phyloP scores from a whole-genome alignment of 148 eudicot genomes.

The Diospyros lotus region DNA sequence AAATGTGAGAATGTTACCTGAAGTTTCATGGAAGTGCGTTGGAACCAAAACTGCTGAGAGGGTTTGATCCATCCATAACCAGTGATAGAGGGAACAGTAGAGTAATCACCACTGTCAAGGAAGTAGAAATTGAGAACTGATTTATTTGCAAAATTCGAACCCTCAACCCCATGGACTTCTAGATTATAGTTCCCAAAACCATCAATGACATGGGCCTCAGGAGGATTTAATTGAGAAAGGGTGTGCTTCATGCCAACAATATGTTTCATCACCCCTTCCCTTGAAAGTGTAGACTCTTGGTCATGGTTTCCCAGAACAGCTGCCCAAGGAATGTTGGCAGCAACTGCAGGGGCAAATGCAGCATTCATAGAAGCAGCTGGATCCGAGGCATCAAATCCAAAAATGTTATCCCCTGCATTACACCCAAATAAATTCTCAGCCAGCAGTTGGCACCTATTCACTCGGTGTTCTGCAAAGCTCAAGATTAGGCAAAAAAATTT shows the following conservation, averaged over 20 bases:
- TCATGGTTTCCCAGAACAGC: constrained; percentile 96
- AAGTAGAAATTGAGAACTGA: constrained; percentile 81
- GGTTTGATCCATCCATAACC: constrained; percentile 93
- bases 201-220: constrained; percentile 46
- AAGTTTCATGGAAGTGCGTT: constrained; percentile 53
- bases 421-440: background rate
- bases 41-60: constrained; percentile 89
- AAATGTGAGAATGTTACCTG: constrained; percentile 36
- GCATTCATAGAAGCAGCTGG: constrained; percentile 64
- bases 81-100: constrained; percentile 53
- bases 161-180: constrained; percentile 67
- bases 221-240: constrained; percentile 67
- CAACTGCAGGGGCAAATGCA: constrained; percentile 72
- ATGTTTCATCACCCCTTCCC: constrained; percentile 78
- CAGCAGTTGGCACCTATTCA: background rate
- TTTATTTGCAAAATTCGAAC: constrained; percentile 59
- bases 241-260: constrained; percentile 67
- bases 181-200: constrained; percentile 93
- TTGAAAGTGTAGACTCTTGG: constrained; percentile 69
- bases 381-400: constrained; percentile 61
- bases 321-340: constrained; percentile 77
- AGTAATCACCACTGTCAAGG: constrained; percentile 95
- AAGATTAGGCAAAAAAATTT: background rate
- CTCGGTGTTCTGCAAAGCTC: background rate
- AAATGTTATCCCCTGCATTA: constrained; percentile 80